These are phyloP conservation scores for Saccharomycopsis babjevae DNA, from an alignment of 805 yeast species.

Conservation along the genomic window DNA sequence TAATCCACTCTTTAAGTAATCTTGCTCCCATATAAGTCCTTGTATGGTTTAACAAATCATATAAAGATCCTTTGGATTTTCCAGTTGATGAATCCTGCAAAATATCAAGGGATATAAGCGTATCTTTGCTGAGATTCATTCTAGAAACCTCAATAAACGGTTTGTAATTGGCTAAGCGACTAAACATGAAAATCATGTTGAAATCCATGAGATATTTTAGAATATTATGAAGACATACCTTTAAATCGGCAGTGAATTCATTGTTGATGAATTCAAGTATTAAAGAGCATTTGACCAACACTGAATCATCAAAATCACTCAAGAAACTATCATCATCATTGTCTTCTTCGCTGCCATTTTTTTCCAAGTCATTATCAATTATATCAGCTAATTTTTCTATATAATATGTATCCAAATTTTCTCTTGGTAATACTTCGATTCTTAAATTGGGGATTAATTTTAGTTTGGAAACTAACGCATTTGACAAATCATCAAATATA, in stretches of 20 bases:
- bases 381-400: background rate
- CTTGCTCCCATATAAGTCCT: conserved; percentile 68
- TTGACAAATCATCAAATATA: conserved; percentile 30
- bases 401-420: background rate
- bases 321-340: background rate
- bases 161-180: conserved; percentile 38
- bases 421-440: background rate
- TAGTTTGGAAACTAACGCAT: conserved; percentile 9
- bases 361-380: background rate
- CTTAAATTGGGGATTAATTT: conserved; percentile 22
- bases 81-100: conserved; percentile 54
- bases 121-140: conserved; percentile 52
- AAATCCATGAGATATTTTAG: conserved; percentile 53
- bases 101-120: conserved; percentile 65
- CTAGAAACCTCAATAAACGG: conserved; percentile 39
- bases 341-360: background rate
- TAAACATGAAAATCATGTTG: conserved; percentile 45
- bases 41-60: conserved; percentile 78
- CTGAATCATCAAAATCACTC: background rate
- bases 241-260: background rate
- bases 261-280: background rate
- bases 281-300: background rate
- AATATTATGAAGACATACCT: conserved; percentile 21
- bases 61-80: conserved; percentile 52
- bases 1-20: conserved; percentile 59